phyloP scores from a whole-genome alignment of 1,139 yeast genomes.

The Meyerozyma elateridarum region DNA sequence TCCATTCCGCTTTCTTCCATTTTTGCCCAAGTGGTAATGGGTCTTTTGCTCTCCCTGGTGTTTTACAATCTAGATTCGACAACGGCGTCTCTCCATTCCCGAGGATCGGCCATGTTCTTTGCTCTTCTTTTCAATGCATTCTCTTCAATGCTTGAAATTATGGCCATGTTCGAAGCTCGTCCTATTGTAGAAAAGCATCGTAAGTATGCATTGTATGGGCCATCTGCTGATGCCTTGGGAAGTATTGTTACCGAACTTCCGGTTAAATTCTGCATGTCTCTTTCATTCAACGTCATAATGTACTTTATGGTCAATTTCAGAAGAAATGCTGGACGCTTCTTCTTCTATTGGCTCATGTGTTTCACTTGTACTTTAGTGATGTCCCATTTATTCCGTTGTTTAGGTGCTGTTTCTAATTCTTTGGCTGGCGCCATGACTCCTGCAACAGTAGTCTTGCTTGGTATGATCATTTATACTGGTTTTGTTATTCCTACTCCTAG shows the following conservation, averaged over 20 bases:
- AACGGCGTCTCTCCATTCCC: slow-evolving; percentile 13
- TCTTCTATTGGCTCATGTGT: slow-evolving; percentile 14
- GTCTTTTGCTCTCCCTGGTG: slow-evolving; percentile 13
- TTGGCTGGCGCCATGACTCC: slow-evolving; percentile 18
- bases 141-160: slow-evolving; percentile 15
- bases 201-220: slow-evolving; percentile 15
- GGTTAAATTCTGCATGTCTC: slow-evolving; percentile 12
- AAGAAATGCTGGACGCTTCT: slow-evolving; percentile 13
- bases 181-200: slow-evolving; percentile 17
- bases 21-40: slow-evolving; percentile 14
- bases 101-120: slow-evolving; percentile 16
- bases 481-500: slow-evolving; percentile 15
- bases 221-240: slow-evolving; percentile 16
- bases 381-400: slow-evolving; percentile 15
- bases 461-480: slow-evolving; percentile 17
- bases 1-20: slow-evolving; percentile 13
- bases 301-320: slow-evolving; percentile 16
- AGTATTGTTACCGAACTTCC: slow-evolving; percentile 17
- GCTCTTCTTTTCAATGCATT: slow-evolving; percentile 16
- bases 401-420: slow-evolving; percentile 16
- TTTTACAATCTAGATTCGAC: slow-evolving; percentile 12
- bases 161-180: slow-evolving; percentile 16
- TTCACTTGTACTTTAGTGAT: slow-evolving; percentile 11
- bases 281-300: slow-evolving; percentile 12
- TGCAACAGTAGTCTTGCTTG: slow-evolving; percentile 14